Percentiles rank a stretch among this genome's conserved stretches.
Evolutionary conservation across 2,329 filamentous ascomycete genomes (phyloP).

Genomic region (Hymenoscyphus occultus): DNA sequence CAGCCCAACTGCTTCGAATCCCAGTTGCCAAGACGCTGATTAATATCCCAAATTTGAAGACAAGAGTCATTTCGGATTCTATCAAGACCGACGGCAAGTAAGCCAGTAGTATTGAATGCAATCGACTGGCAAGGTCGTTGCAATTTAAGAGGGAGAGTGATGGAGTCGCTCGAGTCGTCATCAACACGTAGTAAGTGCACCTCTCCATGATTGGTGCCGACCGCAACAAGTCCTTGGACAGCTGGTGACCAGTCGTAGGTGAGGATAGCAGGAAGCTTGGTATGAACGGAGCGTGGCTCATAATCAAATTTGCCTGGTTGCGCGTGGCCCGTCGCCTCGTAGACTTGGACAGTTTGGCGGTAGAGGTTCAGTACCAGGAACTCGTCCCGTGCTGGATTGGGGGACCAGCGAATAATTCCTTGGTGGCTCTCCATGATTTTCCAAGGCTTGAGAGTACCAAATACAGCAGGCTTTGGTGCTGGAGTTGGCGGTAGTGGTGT

Average conservation of each 20-base stretch:
- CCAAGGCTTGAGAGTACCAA: not conserved
- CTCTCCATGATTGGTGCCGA: slow-evolving; percentile 72
- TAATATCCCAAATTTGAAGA: slow-evolving; percentile 79
- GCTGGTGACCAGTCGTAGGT: slow-evolving; percentile 66
- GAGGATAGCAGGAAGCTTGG: slow-evolving; percentile 61
- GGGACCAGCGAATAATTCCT: slow-evolving; percentile 65
- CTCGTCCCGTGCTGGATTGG: slow-evolving; percentile 54
- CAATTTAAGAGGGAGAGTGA: slow-evolving; percentile 69
- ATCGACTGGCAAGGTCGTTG: slow-evolving; percentile 78
- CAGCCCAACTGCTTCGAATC: slow-evolving; percentile 48
- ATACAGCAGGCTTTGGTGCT: not conserved
- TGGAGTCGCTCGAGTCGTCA: slow-evolving; percentile 61
- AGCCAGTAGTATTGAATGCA: slow-evolving; percentile 69
- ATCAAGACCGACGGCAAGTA: slow-evolving; percentile 76
- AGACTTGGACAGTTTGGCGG: slow-evolving; percentile 60
- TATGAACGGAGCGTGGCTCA: slow-evolving; percentile 54
- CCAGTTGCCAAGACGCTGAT: slow-evolving; percentile 51
- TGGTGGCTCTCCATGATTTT: slow-evolving; percentile 35
- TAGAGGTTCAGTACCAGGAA: slow-evolving; percentile 66
- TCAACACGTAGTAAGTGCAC: slow-evolving; percentile 73
- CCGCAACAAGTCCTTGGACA: slow-evolving; percentile 64
- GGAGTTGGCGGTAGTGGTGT: not conserved
- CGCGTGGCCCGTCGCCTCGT: slow-evolving; percentile 59
- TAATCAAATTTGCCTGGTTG: slow-evolving; percentile 57
- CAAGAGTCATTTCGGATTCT: slow-evolving; percentile 78